A percentile compares a stretch with the other conserved stretches of the same genome.
phyloP scores from a whole-genome alignment of 192 early-diverging fungal genomes.

The Mortierella alpina region DNA sequence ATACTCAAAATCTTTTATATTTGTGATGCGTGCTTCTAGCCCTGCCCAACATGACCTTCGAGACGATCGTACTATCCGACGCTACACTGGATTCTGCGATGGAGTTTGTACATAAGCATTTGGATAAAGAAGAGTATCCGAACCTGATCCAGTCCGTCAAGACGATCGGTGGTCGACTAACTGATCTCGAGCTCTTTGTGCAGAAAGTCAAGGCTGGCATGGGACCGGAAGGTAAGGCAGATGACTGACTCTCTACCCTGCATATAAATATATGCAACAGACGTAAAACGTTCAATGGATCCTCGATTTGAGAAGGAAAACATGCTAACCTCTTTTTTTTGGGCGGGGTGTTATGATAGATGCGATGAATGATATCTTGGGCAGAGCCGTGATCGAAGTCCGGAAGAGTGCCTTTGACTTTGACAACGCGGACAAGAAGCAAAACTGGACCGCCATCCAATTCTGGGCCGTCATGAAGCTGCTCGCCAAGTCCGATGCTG shows the following conservation, averaged over 20 bases:
- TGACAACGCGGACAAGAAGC: constrained; percentile 54
- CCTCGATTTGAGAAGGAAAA: constrained; percentile 7
- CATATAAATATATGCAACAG: background rate
- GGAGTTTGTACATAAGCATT: constrained; percentile 64
- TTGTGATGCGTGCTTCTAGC: constrained; percentile 44
- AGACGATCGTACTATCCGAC: constrained; percentile 75
- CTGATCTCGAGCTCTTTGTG: constrained; percentile 89
- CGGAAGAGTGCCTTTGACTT: constrained; percentile 89
- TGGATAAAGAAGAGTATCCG: constrained; percentile 53
- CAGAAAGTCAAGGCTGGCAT: constrained; percentile 87
- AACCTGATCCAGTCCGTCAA: constrained; percentile 63
- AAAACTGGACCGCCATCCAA: constrained; percentile 86
- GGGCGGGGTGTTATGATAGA: no score
- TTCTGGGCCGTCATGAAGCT: constrained; percentile 89
- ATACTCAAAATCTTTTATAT: background rate
- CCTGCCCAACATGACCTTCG: constrained; percentile 76
- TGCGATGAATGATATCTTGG: constrained; percentile 87
- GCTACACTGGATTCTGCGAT: constrained; percentile 73
- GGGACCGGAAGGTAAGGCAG: constrained; percentile 61
- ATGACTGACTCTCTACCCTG: background rate
- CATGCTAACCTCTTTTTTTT: background rate
- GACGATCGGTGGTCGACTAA: constrained; percentile 89
- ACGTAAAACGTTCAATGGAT: background rate
- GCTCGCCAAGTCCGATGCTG: constrained; percentile 68
- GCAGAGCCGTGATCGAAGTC: constrained; percentile 83